Base-by-base conservation (phyloP, 2,329 filamentous ascomycete species). In the Microdochium trichocladiopsis region DNA sequence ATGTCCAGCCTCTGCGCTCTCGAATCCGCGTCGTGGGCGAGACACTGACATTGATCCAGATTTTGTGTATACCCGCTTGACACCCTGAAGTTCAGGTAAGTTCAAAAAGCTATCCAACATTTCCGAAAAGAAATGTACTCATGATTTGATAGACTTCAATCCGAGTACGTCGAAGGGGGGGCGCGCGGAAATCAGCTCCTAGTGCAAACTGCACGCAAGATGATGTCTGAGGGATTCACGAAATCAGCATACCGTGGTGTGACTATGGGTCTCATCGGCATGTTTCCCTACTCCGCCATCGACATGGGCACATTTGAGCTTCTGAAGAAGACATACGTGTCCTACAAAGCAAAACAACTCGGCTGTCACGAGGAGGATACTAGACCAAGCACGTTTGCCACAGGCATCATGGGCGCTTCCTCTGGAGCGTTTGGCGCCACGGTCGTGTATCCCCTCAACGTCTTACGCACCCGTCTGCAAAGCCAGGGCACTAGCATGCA, bases 211-310 rank as follows among this genome's bases (percentile, higher is more conserved):
- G 89, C 89, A 2, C 79, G 82, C 66, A 95, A 91, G 67, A 96
- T 99, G 87, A 90, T 86, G 76, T 79, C 78, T 41, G 81, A 84
- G 54, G 88, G 89, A 53, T 90, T 90, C 22, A 59, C 92, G 25
- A 76, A 81, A 28, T 79, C 88, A 6, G 93, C 91, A 57, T 99
- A 97, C 69, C 90, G 93, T 51, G 94, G 94, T 41, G 79, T 99
- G 31, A 92, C 91, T 0, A 94, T 97, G 82, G 94, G 94, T 16
- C 78, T 99, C 3, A 73, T 96, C 50, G 94, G 94, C 66, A 96
- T 97, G 84, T 99, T 99, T 63, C 94, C 94, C 0, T 99, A 97
- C 68, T 93, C 91, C 43, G 94, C 94, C 49, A 95, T 99, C 64
- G 94, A 99, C 66, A 86, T 99, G 63, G 90, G 90, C 58, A 96